Conservation (phyloP, 176 grass and related monocot species). For the Rhynchospora pubera region DNA sequence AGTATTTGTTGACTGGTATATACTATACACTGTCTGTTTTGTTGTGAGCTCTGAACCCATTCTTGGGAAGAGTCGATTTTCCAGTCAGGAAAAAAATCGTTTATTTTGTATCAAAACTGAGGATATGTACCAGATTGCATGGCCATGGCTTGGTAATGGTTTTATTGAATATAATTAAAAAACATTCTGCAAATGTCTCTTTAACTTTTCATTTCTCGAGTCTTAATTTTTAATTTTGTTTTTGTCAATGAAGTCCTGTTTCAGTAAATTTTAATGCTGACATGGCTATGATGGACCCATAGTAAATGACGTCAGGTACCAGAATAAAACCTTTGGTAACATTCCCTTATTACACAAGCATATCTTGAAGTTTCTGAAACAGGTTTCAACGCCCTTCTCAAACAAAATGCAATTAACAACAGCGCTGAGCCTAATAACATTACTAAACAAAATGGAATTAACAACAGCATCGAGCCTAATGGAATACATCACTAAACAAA, state of each 20-base stretch:
- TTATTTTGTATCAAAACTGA: not conserved
- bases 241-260: not conserved
- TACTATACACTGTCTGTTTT: not conserved
- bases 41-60: not conserved
- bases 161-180: not conserved
- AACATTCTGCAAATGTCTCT: not conserved
- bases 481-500: too few species aligned
- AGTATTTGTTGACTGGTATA: not conserved
- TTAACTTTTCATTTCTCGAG: not conserved
- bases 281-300: not conserved
- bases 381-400: not conserved
- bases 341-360: not conserved
- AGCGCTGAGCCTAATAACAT: too few species aligned
- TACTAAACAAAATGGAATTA: too few species aligned
- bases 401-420: slow-evolving; percentile 1
- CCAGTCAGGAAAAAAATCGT: too few species aligned
- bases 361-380: not conserved
- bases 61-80: too few species aligned
- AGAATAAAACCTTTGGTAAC: not conserved
- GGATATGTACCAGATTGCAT: not conserved
- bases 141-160: not conserved
- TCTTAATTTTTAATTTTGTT: not conserved
- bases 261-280: not conserved
- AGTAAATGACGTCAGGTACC: not conserved
- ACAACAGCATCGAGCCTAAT: too few species aligned